These are phyloP conservation scores for Cutaneotrichosporon daszewskae DNA, from an alignment of 1,284 basidiomycete species.

Conservation along the genomic window DNA sequence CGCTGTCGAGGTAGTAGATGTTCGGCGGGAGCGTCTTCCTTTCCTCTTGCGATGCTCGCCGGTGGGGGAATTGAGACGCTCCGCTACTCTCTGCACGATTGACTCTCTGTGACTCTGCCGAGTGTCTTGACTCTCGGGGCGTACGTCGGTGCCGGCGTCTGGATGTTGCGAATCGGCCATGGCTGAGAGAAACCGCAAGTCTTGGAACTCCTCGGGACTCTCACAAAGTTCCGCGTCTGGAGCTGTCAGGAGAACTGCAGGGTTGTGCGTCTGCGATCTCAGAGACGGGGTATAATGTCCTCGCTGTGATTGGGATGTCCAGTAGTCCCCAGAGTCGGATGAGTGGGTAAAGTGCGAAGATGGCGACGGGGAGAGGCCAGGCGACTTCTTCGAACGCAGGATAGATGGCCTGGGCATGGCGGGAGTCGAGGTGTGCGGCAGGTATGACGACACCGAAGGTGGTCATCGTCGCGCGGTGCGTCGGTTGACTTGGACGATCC, in stretches of 20 bases:
- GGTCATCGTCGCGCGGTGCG: neutral
- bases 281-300: too few species aligned
- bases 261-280: too few species aligned
- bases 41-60: slow-evolving; percentile 15
- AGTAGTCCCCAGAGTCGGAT: neutral
- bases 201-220: too few species aligned
- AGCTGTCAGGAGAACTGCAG: too few species aligned
- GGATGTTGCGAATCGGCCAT: neutral
- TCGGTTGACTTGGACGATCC: too few species aligned
- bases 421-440: neutral
- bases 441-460: neutral
- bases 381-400: neutral
- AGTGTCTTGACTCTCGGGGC: neutral
- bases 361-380: neutral
- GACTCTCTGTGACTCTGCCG: slow-evolving; percentile 19
- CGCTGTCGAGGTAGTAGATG: slow-evolving; percentile 23
- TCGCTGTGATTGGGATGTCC: neutral
- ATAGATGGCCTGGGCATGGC: neutral
- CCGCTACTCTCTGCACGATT: slow-evolving; percentile 20
- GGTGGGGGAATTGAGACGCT: slow-evolving; percentile 8
- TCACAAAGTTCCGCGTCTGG: too few species aligned
- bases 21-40: slow-evolving; percentile 21
- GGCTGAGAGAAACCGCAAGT: too few species aligned
- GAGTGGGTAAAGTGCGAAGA: neutral
- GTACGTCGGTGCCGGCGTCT: too few species aligned